Base-by-base conservation (phyloP, 805 yeast species). In the Metschnikowia picachoensis region DNA sequence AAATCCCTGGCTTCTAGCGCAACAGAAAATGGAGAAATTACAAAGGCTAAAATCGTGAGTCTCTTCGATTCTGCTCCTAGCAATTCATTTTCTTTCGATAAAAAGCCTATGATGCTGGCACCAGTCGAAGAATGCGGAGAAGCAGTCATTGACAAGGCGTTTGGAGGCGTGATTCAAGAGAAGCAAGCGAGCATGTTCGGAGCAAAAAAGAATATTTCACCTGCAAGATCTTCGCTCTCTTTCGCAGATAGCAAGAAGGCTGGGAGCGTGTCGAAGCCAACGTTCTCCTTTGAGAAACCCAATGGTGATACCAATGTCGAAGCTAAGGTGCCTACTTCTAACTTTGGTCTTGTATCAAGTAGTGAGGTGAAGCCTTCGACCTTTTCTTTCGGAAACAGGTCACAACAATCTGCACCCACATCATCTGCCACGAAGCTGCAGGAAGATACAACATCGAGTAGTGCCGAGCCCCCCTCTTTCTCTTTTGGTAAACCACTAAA, bases 21-120 rank as follows among this genome's bases (percentile, higher is more conserved):
- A 14, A 33, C 25, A 20, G 7, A 20, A 20, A 20, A 3, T 20
- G 25, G 25, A 20, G 25, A 20, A 20, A 7, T 5, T 20, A 20
- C 25, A 20, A 20, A 7, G 25, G 7, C 25, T 20, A 5, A 20
- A 20, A 20, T 5, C 25, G 25, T 20, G 25, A 20, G 25, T 7
- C 25, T 20, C 25, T 7, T 20, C 7, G 25, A 7, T 20, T 20
- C 25, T 20, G 25, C 25, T 20, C 25, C 25, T 20, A 20, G 25
- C 25, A 20, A 20, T 7, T 7, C 25, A 30, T 30, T 51, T 30
- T 41, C 59, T 14, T 58, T 60, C 37, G 60, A 58, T n/a, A 32
- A 43, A 8, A 28, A 46, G 14, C 20, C 30, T 20, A 40, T n/a
- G 6, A 27, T 35, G n/a, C 4, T 20, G 25, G 25, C 25, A 7